These are phyloP conservation scores for Fusarium annulatum DNA, from an alignment of 2,329 filamentous ascomycete genomes.

Conservation along the genomic window DNA sequence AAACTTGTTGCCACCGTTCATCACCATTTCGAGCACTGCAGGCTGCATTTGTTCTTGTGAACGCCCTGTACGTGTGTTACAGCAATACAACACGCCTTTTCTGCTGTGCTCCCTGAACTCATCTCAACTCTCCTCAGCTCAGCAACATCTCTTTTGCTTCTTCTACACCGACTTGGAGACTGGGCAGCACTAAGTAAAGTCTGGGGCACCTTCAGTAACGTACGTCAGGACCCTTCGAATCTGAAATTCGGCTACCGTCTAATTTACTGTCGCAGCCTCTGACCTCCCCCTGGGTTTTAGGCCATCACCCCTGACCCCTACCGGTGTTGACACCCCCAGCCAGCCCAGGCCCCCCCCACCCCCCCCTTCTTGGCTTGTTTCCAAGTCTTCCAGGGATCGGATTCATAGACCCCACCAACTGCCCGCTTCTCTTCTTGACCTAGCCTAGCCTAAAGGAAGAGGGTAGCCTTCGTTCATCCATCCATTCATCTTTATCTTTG, in stretches of 20 bases:
- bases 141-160: not conserved
- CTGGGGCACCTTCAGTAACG: not conserved
- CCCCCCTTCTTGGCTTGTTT: too few relatives aligned
- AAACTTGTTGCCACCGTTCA: conserved; percentile 27
- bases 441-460: too few relatives aligned
- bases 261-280: conserved; percentile 3
- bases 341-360: too few relatives aligned
- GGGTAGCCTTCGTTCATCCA: too few relatives aligned
- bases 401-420: too few relatives aligned
- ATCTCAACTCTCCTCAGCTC: not conserved
- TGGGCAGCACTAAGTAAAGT: not conserved
- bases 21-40: conserved; percentile 15
- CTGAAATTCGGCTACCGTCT: conserved; percentile 27
- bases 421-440: too few relatives aligned
- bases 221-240: conserved; percentile 17
- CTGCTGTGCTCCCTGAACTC: not conserved
- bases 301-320: conserved; percentile 10
- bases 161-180: not conserved
- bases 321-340: too few relatives aligned
- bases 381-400: too few relatives aligned
- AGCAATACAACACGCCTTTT: conserved; percentile 1
- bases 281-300: conserved; percentile 11
- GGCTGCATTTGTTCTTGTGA: conserved; percentile 1
- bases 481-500: too few relatives aligned
- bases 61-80: conserved; percentile 16